Conservation (phyloP, 352 stramenopile genomes). For the Pythium diclinum region DNA sequence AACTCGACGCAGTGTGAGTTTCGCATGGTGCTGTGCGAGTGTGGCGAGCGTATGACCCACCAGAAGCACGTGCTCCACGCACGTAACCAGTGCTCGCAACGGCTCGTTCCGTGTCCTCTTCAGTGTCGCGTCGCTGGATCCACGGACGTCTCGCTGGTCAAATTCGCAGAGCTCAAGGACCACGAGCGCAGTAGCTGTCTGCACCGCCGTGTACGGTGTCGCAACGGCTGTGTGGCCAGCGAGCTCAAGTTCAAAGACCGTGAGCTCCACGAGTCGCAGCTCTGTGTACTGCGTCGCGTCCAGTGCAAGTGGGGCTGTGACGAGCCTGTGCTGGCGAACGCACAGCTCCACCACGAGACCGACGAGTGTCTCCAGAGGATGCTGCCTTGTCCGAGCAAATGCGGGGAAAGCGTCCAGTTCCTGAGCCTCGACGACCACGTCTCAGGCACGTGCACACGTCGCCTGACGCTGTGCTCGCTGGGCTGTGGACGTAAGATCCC, state of each 20-base stretch:
- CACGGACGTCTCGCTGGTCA: slow-evolving; percentile 17
- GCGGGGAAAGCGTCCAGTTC: slow-evolving; percentile 35
- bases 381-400: slow-evolving; percentile 53
- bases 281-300: slow-evolving; percentile 51
- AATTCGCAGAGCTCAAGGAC: slow-evolving; percentile 40
- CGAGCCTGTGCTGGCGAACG: slow-evolving; percentile 42
- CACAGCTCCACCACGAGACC: slow-evolving; percentile 44
- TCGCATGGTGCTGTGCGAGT: slow-evolving; percentile 44
- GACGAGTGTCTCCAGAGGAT: slow-evolving; percentile 52
- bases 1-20: slow-evolving; percentile 42
- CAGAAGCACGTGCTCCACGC: slow-evolving; percentile 49
- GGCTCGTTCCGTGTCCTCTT: slow-evolving; percentile 51
- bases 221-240: slow-evolving; percentile 53
- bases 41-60: slow-evolving; percentile 54
- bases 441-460: slow-evolving; percentile 28
- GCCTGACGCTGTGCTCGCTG: slow-evolving; percentile 39
- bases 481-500: slow-evolving; percentile 54
- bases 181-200: slow-evolving; percentile 48
- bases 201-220: slow-evolving; percentile 56
- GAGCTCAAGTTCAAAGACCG: slow-evolving; percentile 44
- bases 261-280: slow-evolving; percentile 37
- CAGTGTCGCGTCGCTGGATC: slow-evolving; percentile 23
- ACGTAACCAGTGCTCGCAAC: slow-evolving; percentile 39
- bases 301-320: slow-evolving; percentile 57
- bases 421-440: slow-evolving; percentile 45